Conservation (phyloP, 331 rosid genomes). For the Cydonia oblonga region DNA sequence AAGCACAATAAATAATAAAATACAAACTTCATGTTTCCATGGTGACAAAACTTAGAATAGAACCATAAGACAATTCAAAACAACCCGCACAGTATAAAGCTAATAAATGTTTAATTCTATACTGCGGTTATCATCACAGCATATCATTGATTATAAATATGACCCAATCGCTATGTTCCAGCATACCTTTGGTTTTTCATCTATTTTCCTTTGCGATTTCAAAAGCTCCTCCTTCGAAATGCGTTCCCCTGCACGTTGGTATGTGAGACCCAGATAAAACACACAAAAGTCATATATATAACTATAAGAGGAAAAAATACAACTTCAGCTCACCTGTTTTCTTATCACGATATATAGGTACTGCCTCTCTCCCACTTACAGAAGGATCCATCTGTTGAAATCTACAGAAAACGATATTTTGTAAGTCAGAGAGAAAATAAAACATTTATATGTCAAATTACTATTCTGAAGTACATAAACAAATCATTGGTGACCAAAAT, state of each 20-base stretch:
- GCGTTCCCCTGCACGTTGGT: conserved; percentile 51
- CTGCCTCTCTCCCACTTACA: conserved; percentile 63
- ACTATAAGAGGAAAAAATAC: conserved; percentile 9
- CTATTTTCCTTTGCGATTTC: conserved; percentile 56
- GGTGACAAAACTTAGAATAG: neutral
- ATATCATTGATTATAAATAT: neutral
- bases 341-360: conserved; percentile 70
- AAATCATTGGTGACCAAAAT: neutral
- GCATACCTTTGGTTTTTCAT: conserved; percentile 83
- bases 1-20: neutral
- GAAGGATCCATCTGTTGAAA: conserved; percentile 71
- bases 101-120: neutral
- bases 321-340: conserved; percentile 43
- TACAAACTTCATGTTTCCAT: neutral
- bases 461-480: neutral
- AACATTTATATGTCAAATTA: neutral
- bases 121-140: neutral
- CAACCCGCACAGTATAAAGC: neutral
- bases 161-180: neutral
- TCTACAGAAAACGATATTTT: conserved; percentile 20
- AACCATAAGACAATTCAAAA: neutral
- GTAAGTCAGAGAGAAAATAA: neutral
- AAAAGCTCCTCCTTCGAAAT: conserved; percentile 73
- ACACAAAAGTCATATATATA: conserved; percentile 3
- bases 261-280: conserved; percentile 1